phyloP scores from a whole-genome alignment of 495 filamentous ascomycete genomes.

The Hypomontagnella monticulosa region DNA sequence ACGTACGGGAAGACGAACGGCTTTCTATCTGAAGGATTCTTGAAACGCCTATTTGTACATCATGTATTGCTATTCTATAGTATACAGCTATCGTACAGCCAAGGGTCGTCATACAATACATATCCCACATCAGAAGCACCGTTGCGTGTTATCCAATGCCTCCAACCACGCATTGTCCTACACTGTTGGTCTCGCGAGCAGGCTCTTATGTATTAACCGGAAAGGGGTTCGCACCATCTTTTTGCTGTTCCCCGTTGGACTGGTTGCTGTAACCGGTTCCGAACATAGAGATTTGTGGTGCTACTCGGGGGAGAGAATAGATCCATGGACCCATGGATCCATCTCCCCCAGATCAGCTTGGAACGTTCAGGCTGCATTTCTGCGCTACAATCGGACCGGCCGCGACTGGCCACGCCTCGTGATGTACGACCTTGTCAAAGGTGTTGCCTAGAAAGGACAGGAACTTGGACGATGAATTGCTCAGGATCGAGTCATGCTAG shows the following conservation, averaged over 20 bases:
- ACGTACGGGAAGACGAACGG: conserved; percentile 3
- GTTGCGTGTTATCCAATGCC: conserved; percentile 1
- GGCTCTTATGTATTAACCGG: background rate
- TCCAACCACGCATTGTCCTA: conserved; percentile 13
- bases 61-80: background rate
- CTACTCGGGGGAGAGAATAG: conserved; percentile 7
- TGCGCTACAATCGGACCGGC: conserved; percentile 37
- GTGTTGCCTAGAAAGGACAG: conserved; percentile 21
- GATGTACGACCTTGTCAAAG: conserved; percentile 22
- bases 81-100: too few species aligned
- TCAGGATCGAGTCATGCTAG: background rate
- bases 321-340: background rate
- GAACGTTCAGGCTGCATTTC: conserved; percentile 10
- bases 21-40: conserved; percentile 13
- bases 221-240: conserved; percentile 5
- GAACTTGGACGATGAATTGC: conserved; percentile 12
- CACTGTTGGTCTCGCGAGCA: background rate
- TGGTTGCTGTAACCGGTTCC: conserved; percentile 7
- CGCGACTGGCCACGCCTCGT: conserved; percentile 22
- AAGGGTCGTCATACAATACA: too few species aligned
- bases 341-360: background rate
- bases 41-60: conserved; percentile 19
- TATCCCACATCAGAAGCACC: too few species aligned
- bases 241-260: conserved; percentile 1
- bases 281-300: conserved; percentile 10